These are phyloP conservation scores for Cylindrotheca closterium DNA, from an alignment of 108 stramenopile genomes.

Conservation along the genomic window DNA sequence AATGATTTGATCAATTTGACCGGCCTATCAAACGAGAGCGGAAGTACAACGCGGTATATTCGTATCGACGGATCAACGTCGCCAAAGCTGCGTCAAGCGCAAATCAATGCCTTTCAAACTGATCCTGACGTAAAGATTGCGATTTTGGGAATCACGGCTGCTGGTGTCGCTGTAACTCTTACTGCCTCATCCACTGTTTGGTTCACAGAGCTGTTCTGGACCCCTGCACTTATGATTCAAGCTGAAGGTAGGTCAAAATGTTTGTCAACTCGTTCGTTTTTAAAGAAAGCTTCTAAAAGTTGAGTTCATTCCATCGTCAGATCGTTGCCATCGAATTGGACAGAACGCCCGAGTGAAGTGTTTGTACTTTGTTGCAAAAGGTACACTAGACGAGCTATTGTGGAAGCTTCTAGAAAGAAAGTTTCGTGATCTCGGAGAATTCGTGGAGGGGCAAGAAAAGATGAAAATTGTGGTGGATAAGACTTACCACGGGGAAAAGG, in stretches of 20 bases:
- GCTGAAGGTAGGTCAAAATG: slow-evolving; percentile 84
- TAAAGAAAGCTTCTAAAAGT: not conserved
- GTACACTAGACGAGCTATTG: slow-evolving; percentile 85
- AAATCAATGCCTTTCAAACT: slow-evolving; percentile 87
- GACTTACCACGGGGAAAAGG: slow-evolving; percentile 47
- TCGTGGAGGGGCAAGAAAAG: slow-evolving; percentile 89
- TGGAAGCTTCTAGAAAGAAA: slow-evolving; percentile 89
- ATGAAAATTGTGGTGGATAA: slow-evolving; percentile 74
- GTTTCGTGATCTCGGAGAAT: slow-evolving; percentile 82
- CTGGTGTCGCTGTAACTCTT: slow-evolving; percentile 96
- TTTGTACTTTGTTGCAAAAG: slow-evolving; percentile 85
- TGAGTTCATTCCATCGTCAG: slow-evolving; percentile 7
- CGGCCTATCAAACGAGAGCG: slow-evolving; percentile 45
- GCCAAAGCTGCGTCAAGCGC: slow-evolving; percentile 89
- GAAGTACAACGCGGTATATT: slow-evolving; percentile 59
- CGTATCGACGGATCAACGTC: slow-evolving; percentile 93
- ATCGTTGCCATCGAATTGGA: slow-evolving; percentile 96
- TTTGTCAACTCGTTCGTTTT: not conserved
- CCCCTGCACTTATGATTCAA: slow-evolving; percentile 95
- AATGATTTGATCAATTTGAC: slow-evolving; percentile 66
- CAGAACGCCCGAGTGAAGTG: slow-evolving; percentile 87
- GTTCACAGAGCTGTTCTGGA: slow-evolving; percentile 98
- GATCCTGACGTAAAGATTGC: slow-evolving; percentile 86
- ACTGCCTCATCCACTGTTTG: slow-evolving; percentile 96
- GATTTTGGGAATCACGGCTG: slow-evolving; percentile 94